phyloP scores from a whole-genome alignment of 495 filamentous ascomycete species.

The Podospora didyma region DNA sequence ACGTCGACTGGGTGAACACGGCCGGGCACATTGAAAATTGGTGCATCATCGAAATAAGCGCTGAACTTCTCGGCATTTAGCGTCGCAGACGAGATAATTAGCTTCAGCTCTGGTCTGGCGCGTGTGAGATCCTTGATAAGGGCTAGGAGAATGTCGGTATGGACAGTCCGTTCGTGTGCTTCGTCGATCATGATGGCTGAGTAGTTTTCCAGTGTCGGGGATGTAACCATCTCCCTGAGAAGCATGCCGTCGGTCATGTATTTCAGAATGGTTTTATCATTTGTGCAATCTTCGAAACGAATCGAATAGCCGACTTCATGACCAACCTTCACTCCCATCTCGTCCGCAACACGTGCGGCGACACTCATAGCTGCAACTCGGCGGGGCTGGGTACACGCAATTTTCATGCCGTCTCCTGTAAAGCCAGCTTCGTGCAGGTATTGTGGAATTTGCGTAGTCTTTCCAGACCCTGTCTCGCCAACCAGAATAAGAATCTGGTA shows the following conservation, averaged over 20 bases:
- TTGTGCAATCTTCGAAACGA: conserved; percentile 91
- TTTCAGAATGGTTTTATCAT: conserved; percentile 88
- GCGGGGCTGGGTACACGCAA: conserved; percentile 84
- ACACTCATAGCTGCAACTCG: conserved; percentile 97
- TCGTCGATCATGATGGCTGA: conserved; percentile 91
- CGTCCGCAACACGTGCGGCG: conserved; percentile 88
- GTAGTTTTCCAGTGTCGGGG: conserved; percentile 82
- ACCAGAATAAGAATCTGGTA: conserved; percentile 81
- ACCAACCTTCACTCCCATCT: conserved; percentile 86
- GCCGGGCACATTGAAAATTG: conserved; percentile 95
- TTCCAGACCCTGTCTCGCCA: conserved; percentile 84
- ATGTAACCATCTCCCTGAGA: conserved; percentile 83
- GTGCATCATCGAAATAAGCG: conserved; percentile 87
- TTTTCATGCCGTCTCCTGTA: conserved; percentile 67
- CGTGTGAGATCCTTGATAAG: conserved; percentile 89
- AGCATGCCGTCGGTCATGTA: conserved; percentile 99
- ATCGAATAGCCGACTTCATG: conserved; percentile 95
- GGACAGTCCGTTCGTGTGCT: conserved; percentile 89
- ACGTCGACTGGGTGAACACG: conserved; percentile 88
- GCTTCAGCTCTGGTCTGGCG: conserved; percentile 80
- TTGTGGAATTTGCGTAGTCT: conserved; percentile 86
- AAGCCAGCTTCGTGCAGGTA: conserved; percentile 90
- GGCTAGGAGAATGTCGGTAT: conserved; percentile 87
- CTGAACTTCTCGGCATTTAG: conserved; percentile 94
- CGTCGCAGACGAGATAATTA: conserved; percentile 91